phyloP scores from a whole-genome alignment of 148 eudicot genomes.

The Heliosperma pusillum region DNA sequence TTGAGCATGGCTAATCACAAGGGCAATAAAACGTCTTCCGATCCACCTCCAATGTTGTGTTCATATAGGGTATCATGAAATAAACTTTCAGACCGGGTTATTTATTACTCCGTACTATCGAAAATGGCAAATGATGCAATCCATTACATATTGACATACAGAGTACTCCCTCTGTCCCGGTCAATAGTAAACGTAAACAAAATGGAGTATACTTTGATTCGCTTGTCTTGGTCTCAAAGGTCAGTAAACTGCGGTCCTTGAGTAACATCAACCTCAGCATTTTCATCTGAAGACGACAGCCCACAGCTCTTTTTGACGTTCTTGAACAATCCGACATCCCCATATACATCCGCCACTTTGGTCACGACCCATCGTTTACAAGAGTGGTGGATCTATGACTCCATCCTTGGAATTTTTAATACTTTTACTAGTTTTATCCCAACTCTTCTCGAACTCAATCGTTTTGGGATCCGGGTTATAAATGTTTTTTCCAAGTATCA shows the following conservation, averaged over 20 bases:
- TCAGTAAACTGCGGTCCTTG: too few species aligned
- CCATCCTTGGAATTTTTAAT: background rate
- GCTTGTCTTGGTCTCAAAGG: background rate
- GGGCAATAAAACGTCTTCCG: too few species aligned
- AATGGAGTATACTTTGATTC: too few species aligned
- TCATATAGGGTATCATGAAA: too few species aligned
- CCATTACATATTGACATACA: too few species aligned
- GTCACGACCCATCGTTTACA: background rate
- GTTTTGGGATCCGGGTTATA: background rate
- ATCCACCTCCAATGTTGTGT: too few species aligned
- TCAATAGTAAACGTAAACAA: too few species aligned
- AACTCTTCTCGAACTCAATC: background rate
- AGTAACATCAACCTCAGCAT: background rate
- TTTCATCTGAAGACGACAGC: background rate
- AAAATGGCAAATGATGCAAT: too few species aligned
- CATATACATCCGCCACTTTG: background rate
- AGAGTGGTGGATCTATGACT: background rate
- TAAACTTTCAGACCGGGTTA: too few species aligned
- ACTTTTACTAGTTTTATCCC: background rate
- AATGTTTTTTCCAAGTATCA: background rate
- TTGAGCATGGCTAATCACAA: too few species aligned
- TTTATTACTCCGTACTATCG: too few species aligned
- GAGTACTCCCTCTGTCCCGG: too few species aligned
- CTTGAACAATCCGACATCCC: constrained; percentile 1
- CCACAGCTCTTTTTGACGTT: background rate